Conservation (phyloP, 164 flowering plant genomes). For the Brasenia schreberi region DNA sequence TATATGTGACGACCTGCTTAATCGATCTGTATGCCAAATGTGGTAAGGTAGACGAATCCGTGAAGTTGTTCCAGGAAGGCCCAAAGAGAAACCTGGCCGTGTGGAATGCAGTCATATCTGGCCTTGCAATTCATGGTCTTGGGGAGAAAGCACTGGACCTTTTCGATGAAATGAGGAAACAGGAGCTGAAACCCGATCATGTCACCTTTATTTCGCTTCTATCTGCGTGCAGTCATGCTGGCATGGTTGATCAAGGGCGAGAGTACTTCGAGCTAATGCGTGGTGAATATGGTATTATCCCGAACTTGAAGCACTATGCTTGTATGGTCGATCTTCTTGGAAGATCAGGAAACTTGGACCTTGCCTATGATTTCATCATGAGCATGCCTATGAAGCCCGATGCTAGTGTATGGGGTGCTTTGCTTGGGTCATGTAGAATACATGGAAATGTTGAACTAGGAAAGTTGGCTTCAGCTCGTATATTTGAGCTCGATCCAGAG, state of each 20-base stretch:
- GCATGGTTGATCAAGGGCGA: constrained; percentile 42
- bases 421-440: too few species aligned
- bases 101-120: constrained; percentile 61
- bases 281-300: constrained; percentile 21
- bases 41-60: constrained; percentile 44
- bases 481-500: constrained; percentile 42
- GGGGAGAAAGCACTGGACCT: constrained; percentile 33
- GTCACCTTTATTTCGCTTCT: constrained; percentile 45
- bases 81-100: constrained; percentile 30
- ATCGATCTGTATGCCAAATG: constrained; percentile 65
- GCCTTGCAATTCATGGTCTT: constrained; percentile 48
- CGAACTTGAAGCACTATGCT: too few species aligned
- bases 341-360: too few species aligned
- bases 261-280: constrained; percentile 35
- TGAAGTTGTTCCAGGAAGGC: constrained; percentile 28
- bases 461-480: too few species aligned
- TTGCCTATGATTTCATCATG: too few species aligned
- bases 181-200: constrained; percentile 41
- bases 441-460: too few species aligned
- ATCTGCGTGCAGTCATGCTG: constrained; percentile 64
- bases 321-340: too few species aligned
- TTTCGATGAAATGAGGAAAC: constrained; percentile 34
- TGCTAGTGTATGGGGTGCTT: too few species aligned
- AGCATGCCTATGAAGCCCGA: too few species aligned
- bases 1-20: constrained; percentile 48